phyloP scores from a whole-genome alignment of 148 eudicot species.

The Rhododendron ferrugineum region DNA sequence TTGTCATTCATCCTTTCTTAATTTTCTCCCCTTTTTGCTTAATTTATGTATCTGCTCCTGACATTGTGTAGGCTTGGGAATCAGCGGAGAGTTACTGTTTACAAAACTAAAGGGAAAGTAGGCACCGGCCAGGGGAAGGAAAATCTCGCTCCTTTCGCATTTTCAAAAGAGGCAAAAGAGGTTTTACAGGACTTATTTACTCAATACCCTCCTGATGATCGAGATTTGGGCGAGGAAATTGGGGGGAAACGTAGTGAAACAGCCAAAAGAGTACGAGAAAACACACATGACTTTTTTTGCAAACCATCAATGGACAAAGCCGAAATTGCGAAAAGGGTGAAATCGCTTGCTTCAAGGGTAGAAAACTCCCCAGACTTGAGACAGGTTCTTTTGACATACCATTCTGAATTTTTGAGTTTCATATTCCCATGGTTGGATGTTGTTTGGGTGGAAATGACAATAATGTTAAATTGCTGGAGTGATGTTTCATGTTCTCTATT shows the following conservation, averaged over 20 bases:
- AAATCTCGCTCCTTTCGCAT: slow-evolving; percentile 34
- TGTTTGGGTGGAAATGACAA: neutral
- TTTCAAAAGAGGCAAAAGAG: slow-evolving; percentile 55
- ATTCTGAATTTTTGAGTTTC: slow-evolving; percentile 6
- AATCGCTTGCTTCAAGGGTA: slow-evolving; percentile 33
- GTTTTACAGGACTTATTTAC: slow-evolving; percentile 63
- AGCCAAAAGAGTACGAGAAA: slow-evolving; percentile 15
- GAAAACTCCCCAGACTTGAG: slow-evolving; percentile 32
- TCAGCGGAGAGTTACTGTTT: slow-evolving; percentile 50
- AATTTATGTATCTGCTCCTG: neutral
- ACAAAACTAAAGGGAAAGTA: slow-evolving; percentile 32
- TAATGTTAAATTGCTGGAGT: neutral
- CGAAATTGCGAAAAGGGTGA: slow-evolving; percentile 48
- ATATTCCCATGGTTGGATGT: neutral
- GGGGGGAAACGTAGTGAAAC: slow-evolving; percentile 23
- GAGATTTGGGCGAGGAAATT: slow-evolving; percentile 29
- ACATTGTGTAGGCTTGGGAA: slow-evolving; percentile 44
- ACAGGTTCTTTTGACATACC: slow-evolving; percentile 42
- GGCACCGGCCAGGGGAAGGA: slow-evolving; percentile 4
- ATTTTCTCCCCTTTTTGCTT: neutral
- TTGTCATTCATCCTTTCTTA: neutral
- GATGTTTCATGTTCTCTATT: slow-evolving; percentile 8
- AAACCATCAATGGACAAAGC: slow-evolving; percentile 41
- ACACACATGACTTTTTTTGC: slow-evolving; percentile 43
- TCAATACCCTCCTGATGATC: slow-evolving; percentile 70